Evolutionary conservation across 108 stramenopile genomes (phyloP), one percentile per base, ranked within the genome.

Genomic region (Fistulifera pelliculosa): DNA sequence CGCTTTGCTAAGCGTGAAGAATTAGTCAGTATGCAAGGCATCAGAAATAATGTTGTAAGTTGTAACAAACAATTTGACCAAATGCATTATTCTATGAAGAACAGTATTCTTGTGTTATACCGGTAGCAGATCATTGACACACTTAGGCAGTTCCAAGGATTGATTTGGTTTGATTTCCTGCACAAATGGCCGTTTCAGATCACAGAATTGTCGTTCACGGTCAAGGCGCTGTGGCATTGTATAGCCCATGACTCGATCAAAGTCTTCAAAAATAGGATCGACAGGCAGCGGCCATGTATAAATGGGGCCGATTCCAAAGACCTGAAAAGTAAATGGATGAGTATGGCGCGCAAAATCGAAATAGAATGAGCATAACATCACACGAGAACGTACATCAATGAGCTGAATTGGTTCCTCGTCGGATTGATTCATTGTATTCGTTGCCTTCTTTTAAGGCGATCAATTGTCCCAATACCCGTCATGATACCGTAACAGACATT

Each of bases 391-490:
- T 1, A 76, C 65, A 68, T 83, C 81, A 35, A 74, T 83, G 52
- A 83, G 51, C 27, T 71, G 70, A 16, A 85, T 73, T 2, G 87
- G 76, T 50, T 78, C 76, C 53, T 89, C 87, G n/a, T 68, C 75
- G 17, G 73, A 63, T 31, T 82, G 74, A 40, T 52, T 49, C 27
- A 81, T 61, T 16, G 76, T 66, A 47, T 82, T 73, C 61, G 52
- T 80, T 7, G 83, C 83, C 54, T 89, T 84, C 52, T 89, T 89
- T 90, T 90, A 38, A 90, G 55, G 10, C 89, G 65, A 78, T 91
- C 89, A 64, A 91, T 91, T 1, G 89, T 91, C 8, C 89, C 89
- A 47, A 91, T 79, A 21, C 89, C 89, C n/a, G 83, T 91, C 76
- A 91, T 75, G 35, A 87, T 59, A 0, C 83, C 85, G 61, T 83